A percentile compares a stretch with the other conserved stretches of the same genome.
Evolutionary conservation across 208 protist genomes (phyloP).

Genomic region (Naegleria lovaniensis): DNA sequence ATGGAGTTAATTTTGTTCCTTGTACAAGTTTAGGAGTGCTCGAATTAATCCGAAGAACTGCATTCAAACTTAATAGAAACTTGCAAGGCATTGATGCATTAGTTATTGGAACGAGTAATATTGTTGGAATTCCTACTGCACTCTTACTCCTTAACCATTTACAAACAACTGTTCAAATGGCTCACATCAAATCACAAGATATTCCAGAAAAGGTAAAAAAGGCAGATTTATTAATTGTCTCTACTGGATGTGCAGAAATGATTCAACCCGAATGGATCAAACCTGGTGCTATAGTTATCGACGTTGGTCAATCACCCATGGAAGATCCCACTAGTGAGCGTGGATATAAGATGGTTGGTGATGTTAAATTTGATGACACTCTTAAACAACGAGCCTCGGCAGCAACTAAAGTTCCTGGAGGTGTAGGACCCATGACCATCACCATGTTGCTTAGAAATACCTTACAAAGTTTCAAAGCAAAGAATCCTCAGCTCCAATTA

Average conservation of each 20-base stretch:
- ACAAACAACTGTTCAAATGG: slow-evolving; percentile 91
- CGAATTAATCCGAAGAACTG: slow-evolving; percentile 74
- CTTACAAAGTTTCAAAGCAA: slow-evolving; percentile 1
- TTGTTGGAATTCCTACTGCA: slow-evolving; percentile 87
- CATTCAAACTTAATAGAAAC: slow-evolving; percentile 37
- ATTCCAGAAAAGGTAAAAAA: slow-evolving; percentile 55
- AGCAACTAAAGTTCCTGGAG: slow-evolving; percentile 91
- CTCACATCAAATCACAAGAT: slow-evolving; percentile 74
- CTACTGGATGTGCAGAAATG: slow-evolving; percentile 80
- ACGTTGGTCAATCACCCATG: slow-evolving; percentile 93
- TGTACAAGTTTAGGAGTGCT: slow-evolving; percentile 93
- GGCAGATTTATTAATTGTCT: slow-evolving; percentile 87
- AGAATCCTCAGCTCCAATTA: too few relatives aligned
- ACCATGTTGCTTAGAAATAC: slow-evolving; percentile 62
- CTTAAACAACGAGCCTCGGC: slow-evolving; percentile 56
- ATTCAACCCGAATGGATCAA: slow-evolving; percentile 90
- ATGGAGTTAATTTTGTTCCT: slow-evolving; percentile 65
- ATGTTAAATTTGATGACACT: slow-evolving; percentile 77
- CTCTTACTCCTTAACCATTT: slow-evolving; percentile 67
- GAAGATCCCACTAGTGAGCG: slow-evolving; percentile 65
- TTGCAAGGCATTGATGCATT: slow-evolving; percentile 73
- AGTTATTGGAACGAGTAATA: slow-evolving; percentile 90
- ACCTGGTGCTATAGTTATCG: slow-evolving; percentile 89
- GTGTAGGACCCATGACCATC: slow-evolving; percentile 97
- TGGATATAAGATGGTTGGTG: slow-evolving; percentile 70